phyloP scores from a whole-genome alignment of 257 asterid genomes.

The Penstemon newberryi region DNA sequence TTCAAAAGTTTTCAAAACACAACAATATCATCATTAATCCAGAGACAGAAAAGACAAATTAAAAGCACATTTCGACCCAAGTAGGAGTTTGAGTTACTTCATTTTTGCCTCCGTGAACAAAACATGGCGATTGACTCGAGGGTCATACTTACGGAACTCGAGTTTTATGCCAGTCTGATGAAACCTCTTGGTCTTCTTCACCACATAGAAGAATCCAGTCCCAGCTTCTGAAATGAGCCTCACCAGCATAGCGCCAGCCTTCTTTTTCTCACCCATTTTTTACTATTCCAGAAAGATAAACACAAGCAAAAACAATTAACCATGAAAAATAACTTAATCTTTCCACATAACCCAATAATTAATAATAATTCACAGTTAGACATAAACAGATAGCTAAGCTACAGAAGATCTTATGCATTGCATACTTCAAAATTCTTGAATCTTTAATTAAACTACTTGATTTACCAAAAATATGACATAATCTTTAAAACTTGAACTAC shows the following conservation, averaged over 20 bases:
- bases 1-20: background rate
- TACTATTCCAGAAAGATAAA: background rate
- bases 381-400: background rate
- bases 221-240: conserved; percentile 75
- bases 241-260: conserved; percentile 59
- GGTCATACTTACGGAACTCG: conserved; percentile 71
- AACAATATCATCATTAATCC: conserved; percentile 18
- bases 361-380: background rate
- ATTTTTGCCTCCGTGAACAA: conserved; percentile 70
- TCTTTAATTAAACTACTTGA: background rate
- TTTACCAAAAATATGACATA: background rate
- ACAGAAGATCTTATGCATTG: background rate
- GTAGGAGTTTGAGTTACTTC: conserved; percentile 43
- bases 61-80: background rate
- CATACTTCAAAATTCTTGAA: background rate
- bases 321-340: background rate
- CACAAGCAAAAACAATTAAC: conserved; percentile 1
- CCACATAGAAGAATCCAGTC: conserved; percentile 73
- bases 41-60: conserved; percentile 1
- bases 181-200: conserved; percentile 59
- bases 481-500: background rate
- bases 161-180: conserved; percentile 48
- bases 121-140: conserved; percentile 71
- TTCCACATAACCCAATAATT: background rate
- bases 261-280: conserved; percentile 65